Conservation (phyloP, 2,329 filamentous ascomycete genomes). For the Pseudocercospora eumusae region DNA sequence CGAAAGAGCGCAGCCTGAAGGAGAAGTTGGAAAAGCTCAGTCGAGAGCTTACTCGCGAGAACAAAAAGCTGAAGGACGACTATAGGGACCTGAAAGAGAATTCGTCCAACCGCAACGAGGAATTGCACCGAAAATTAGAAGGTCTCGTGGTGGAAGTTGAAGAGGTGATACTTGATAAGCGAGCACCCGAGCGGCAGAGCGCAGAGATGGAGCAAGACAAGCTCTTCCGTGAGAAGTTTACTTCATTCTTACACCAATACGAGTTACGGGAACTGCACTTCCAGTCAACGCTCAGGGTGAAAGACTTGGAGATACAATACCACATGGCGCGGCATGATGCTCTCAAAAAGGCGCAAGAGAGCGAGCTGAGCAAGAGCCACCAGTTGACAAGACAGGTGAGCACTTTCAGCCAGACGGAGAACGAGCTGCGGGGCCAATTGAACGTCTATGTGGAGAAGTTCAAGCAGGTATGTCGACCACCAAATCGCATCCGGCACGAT, state of each 20-base stretch:
- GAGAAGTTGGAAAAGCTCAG: slow-evolving; percentile 97
- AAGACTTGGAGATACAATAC: slow-evolving; percentile 93
- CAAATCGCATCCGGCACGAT: slow-evolving; percentile 8
- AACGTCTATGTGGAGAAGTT: slow-evolving; percentile 99
- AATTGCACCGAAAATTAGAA: slow-evolving; percentile 83
- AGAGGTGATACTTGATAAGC: slow-evolving; percentile 83
- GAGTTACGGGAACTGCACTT: slow-evolving; percentile 94
- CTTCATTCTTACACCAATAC: slow-evolving; percentile 94
- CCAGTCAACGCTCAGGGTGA: slow-evolving; percentile 85
- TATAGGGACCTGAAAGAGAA: slow-evolving; percentile 79
- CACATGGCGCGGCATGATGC: slow-evolving; percentile 86
- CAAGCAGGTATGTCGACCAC: slow-evolving; percentile 73
- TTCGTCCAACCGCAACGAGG: slow-evolving; percentile 77
- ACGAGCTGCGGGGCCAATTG: slow-evolving; percentile 87
- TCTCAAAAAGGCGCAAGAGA: slow-evolving; percentile 84
- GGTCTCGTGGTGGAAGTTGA: slow-evolving; percentile 80
- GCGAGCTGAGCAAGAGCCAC: slow-evolving; percentile 75
- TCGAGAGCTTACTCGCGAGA: slow-evolving; percentile 90
- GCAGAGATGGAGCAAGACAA: slow-evolving; percentile 88
- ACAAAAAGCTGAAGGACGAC: slow-evolving; percentile 98
- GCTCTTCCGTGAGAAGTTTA: slow-evolving; percentile 79
- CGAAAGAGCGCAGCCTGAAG: slow-evolving; percentile 85
- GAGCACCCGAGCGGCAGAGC: slow-evolving; percentile 71
- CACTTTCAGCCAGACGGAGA: slow-evolving; percentile 94
- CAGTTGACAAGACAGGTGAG: slow-evolving; percentile 89